Base-by-base conservation (phyloP, 2,329 filamentous ascomycete species). In the Lachnum nothofagi region DNA sequence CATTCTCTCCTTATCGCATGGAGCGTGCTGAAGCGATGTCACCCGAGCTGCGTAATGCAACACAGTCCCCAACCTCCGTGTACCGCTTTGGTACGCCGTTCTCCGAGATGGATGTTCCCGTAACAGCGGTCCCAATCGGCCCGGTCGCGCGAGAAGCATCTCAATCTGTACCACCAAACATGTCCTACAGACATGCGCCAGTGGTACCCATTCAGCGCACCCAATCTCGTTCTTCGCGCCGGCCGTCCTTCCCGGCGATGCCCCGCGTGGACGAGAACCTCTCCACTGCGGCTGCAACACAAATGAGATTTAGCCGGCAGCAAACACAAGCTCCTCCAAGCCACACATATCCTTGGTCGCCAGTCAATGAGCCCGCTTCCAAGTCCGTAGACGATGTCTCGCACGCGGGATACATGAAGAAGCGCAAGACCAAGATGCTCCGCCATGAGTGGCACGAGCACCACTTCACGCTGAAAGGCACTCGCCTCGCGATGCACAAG, bases 401-500 rank as follows among this genome's bases (percentile, higher is more conserved):
- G 27, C 88, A 91, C 68, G 80, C 87, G 42, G 93, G 93, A 1
- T 90, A 84, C 68, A 95, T 98, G 82, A 91, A 89, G 76, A 95
- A 95, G 76, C 88, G 91, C 64, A 89, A 89, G 72, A 94, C 86
- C 27, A 83, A 83, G 63, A 83, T 95, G 74, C 79, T 95, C 52
- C 87, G 89, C 37, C 88, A 95, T 67, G 91, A 96, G 71, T 96
- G 91, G 91, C 82, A 90, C 63, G 88, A 94, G 66, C 85, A 89
- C 59, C 93, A 91, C 72, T 94, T 93, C 67, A 89, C 88, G 22
- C 83, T 96, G 55, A 83, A 83, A 61, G 85, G 85, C 50, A 88
- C 83, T 22, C 79, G 80, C 23, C 76, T 88, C 31, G 83, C 85
- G 46, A 85, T 91, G 79, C 87, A 91, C 74, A 82, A 85, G 63